These are phyloP conservation scores for Cercospora brassicicola DNA, from an alignment of 2,329 filamentous ascomycete species.

Conservation along the genomic window DNA sequence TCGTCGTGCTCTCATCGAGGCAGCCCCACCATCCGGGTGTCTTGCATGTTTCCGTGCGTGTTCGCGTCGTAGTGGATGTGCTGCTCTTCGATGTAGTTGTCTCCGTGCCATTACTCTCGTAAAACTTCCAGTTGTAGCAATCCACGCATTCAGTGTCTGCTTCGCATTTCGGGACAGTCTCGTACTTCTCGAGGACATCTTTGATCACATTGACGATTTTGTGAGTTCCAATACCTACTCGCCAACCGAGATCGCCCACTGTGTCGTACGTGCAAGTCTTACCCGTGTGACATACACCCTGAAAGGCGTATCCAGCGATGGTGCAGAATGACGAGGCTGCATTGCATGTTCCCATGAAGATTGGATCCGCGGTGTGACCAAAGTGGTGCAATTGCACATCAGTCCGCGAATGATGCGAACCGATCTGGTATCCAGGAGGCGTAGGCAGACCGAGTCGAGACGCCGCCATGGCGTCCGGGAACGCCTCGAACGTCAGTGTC, in stretches of 20 bases:
- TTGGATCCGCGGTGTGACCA: slow-evolving; percentile 91
- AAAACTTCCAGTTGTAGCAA: slow-evolving; percentile 92
- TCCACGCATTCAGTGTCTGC: slow-evolving; percentile 77
- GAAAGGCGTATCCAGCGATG: slow-evolving; percentile 88
- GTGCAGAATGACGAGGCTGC: slow-evolving; percentile 86
- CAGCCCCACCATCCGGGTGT: slow-evolving; percentile 95
- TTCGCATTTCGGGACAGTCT: slow-evolving; percentile 73
- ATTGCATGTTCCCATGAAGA: slow-evolving; percentile 93
- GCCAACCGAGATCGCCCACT: slow-evolving; percentile 86
- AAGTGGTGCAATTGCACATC: slow-evolving; percentile 84
- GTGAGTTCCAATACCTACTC: slow-evolving; percentile 86
- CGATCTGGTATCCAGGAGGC: slow-evolving; percentile 74
- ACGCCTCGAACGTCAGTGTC: slow-evolving; percentile 88
- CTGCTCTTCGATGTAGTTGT: slow-evolving; percentile 62
- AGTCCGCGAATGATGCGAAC: slow-evolving; percentile 65
- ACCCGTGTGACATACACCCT: slow-evolving; percentile 88
- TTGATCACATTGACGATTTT: slow-evolving; percentile 85
- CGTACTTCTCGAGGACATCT: slow-evolving; percentile 82
- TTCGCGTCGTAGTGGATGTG: slow-evolving; percentile 58
- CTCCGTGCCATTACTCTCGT: slow-evolving; percentile 85
- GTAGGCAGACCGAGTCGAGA: slow-evolving; percentile 79
- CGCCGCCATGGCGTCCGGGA: slow-evolving; percentile 85
- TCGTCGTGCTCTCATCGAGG: slow-evolving; percentile 57
- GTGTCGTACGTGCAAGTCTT: slow-evolving; percentile 89
- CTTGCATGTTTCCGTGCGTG: slow-evolving; percentile 80